Evolutionary conservation across 495 filamentous ascomycete species (phyloP), one percentile per base, ranked within the genome.

Genomic region (Aspergillus conjunctus): DNA sequence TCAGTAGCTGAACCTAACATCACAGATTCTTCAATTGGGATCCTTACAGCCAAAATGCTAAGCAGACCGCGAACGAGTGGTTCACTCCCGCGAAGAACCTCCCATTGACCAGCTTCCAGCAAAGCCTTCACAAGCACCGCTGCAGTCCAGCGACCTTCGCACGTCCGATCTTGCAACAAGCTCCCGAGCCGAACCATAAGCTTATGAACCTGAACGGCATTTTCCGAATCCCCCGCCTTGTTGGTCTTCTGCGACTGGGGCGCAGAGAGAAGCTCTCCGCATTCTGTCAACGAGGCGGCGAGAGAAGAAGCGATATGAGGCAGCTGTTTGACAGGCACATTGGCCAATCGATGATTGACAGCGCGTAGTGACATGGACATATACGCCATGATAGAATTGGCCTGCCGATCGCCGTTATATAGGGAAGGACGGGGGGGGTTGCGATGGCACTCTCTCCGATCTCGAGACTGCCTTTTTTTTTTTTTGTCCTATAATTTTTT

Each of bases 71-170:
- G 80, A 59, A 93, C 85, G 86, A 93, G 93, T 14, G 84, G 75
- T 55, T 83, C 85, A 22, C 85, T 81, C 39, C 83, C 82, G 52
- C 85, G 87, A 56, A 97, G 73, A 49, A 87, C 79, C 60, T 92
- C 89, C 85, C 87, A 90, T 58, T 89, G 90, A 22, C 92, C 91
- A 43, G 85, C 82, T 67, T 96, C 92, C 54, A 95, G 77, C 14
- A 85, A 78, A n/a, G 87, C 82, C 74, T 96, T 96, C 64, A 91
- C 81, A 52, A 97, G 71, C 22, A 89, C 84, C 33, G 90, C 85
- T 1, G 85, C 91, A 10, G 87, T 81, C 80, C 91, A 95, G 66
- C 91, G 87, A 37, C 86, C 88, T 61, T 92, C 83, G 6, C 81
- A 61, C 37, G 68, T 89, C 62, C 85, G 87, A 58, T 91, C 91